Evolutionary conservation across 441 rosid species (phyloP).

Genomic region (Gossypium schwendimanii): DNA sequence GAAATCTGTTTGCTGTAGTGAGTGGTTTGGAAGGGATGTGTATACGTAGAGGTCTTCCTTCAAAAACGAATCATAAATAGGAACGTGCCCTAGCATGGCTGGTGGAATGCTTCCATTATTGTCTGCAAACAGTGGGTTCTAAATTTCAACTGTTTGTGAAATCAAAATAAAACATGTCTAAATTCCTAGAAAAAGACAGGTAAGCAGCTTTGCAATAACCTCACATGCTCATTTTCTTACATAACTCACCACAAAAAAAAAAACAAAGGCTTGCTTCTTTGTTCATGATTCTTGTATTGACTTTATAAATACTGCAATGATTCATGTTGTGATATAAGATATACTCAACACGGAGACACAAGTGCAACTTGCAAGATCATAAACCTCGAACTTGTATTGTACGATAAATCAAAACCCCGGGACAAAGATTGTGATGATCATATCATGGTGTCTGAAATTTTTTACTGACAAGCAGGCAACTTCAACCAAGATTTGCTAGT

Average conservation of each 20-base stretch:
- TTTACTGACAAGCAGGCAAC: neutral
- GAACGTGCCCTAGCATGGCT: neutral
- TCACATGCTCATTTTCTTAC: neutral
- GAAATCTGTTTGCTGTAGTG: neutral
- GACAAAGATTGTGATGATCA: neutral
- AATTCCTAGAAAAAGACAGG: slow-evolving; percentile 4
- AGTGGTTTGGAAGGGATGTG: neutral
- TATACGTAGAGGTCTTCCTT: neutral
- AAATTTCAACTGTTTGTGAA: neutral
- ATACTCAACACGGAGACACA: neutral
- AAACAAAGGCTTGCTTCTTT: neutral
- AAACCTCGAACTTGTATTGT: neutral
- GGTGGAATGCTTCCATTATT: neutral
- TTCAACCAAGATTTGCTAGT: neutral
- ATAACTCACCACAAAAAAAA: neutral
- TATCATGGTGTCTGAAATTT: neutral
- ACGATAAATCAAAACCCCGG: neutral
- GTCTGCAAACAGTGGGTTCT: neutral
- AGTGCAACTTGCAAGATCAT: neutral
- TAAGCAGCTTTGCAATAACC: neutral
- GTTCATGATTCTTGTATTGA: neutral
- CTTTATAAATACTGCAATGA: neutral
- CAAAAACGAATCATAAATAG: neutral
- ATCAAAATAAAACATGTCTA: neutral
- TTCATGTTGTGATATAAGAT: neutral